Conservation (phyloP, 805 yeast species). For the Metschnikowia koreensis region DNA sequence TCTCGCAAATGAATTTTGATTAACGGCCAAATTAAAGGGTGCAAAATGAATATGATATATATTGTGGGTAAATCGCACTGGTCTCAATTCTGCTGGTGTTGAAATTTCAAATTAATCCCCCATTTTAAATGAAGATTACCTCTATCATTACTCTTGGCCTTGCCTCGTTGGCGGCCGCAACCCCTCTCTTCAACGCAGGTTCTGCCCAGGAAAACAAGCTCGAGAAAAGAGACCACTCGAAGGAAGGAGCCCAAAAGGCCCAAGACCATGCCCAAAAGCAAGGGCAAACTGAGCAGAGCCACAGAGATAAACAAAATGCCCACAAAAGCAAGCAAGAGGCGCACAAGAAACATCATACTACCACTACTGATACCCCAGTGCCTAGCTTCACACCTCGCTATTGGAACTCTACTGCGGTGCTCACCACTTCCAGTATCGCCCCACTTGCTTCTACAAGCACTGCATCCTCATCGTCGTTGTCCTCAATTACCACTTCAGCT, state of each 20-base stretch:
- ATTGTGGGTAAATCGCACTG: too few species aligned
- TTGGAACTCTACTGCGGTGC: neutral
- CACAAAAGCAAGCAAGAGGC: neutral
- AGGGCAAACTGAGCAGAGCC: neutral
- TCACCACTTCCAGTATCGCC: neutral
- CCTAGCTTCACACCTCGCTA: neutral
- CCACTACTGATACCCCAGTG: neutral
- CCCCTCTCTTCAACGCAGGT: slow-evolving; percentile 2
- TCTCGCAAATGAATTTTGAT: too few species aligned
- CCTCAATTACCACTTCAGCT: neutral
- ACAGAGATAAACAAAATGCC: neutral
- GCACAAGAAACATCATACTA: too few species aligned
- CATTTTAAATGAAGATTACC: slow-evolving; percentile 6
- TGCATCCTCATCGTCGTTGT: neutral
- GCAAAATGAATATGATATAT: too few species aligned
- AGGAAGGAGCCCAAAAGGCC: neutral
- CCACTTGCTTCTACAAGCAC: neutral
- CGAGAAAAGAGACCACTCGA: neutral
- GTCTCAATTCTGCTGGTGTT: too few species aligned
- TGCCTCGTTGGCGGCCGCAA: slow-evolving; percentile 9
- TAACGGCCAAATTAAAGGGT: too few species aligned
- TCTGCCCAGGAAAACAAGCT: neutral
- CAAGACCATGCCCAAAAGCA: neutral
- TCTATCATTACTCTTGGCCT: slow-evolving; percentile 4
- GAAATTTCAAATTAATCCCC: too few species aligned